Base-by-base conservation (phyloP, 148 eudicot species). In the Chenopodium berlandieri region DNA sequence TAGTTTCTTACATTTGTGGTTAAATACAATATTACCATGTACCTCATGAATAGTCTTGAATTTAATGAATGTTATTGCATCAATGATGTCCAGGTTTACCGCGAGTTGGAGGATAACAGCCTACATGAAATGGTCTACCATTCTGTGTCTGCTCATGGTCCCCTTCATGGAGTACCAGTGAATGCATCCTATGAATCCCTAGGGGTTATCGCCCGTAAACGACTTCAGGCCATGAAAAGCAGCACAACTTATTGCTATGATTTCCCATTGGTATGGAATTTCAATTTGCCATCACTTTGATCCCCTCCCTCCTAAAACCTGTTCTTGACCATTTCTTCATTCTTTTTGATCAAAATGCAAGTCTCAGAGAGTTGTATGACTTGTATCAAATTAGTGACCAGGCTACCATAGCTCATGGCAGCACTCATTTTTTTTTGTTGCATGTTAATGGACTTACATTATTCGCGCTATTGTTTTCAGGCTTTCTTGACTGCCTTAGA, bases 231-330 rank as follows among this genome's bases (percentile, higher is more conserved):
- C 85, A 87, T 94, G 86, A 97, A 87, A 89, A 92, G 90, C 91
- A 94, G 83, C 92, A 97, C 99, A 11, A 94, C 99, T 79, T 97
- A 97, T 84, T 97, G 99, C 89, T 94, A 97, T 80, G 99, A 97
- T 86, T 97, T 94, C 85, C 94, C 97, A 46, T 87, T 94, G 98
- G 98, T 94, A 87, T 75, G 23, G 54, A 66, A 23, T 67, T 50
- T n/a, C 8, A 63, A 11, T 32, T 54, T 20, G 47, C 19, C 78
- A 52, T 23, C 27, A 62, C 32, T 71, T 22, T 56, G 22, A 56
- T 19, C 50, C 22, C n/a, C 46, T 22, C 30, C 34, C 1, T 31
- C 16, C 25, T 34, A 5, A 76, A 17, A 76, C 20, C 1, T 40
- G 12, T 82, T 68, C 16, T 44, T 12, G 2, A 76, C 60, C 0